These are phyloP conservation scores for Leptomonas pyrrhocoris DNA, from an alignment of 208 protist genomes.

Conservation along the genomic window DNA sequence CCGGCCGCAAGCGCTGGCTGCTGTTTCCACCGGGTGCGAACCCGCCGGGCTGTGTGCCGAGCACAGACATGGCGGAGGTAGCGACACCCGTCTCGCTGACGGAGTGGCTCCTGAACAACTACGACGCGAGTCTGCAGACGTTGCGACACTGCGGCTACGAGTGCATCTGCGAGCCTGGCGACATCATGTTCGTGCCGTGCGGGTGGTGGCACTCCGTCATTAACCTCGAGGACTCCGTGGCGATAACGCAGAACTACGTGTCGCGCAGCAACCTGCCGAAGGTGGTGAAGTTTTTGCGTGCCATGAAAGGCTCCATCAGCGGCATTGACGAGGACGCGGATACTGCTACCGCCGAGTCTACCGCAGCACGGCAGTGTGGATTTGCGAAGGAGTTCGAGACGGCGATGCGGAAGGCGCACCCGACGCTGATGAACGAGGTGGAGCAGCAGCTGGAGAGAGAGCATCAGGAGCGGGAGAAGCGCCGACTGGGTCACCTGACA, in stretches of 20 bases:
- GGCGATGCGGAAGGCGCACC: conserved; percentile 59
- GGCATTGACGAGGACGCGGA: conserved; percentile 89
- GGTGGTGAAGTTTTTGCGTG: conserved; percentile 84
- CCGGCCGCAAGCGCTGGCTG: conserved; percentile 88
- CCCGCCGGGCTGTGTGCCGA: conserved; percentile 79
- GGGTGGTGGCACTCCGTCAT: conserved; percentile 93
- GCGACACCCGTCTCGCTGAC: conserved; percentile 87
- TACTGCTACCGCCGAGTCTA: conserved; percentile 45
- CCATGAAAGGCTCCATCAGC: conserved; percentile 84
- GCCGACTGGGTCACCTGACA: conserved; percentile 43
- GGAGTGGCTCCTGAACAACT: conserved; percentile 89
- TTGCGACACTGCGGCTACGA: conserved; percentile 73
- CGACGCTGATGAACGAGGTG: conserved; percentile 58
- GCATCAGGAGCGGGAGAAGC: conserved; percentile 51
- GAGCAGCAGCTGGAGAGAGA: conserved; percentile 60
- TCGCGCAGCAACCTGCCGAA: conserved; percentile 71
- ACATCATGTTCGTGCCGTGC: conserved; percentile 91
- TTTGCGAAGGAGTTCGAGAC: conserved; percentile 74
- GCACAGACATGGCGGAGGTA: conserved; percentile 84
- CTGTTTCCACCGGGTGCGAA: conserved; percentile 80
- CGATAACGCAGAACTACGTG: conserved; percentile 93
- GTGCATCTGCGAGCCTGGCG: conserved; percentile 84
- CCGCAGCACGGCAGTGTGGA: conserved; percentile 39
- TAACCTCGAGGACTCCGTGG: conserved; percentile 87
- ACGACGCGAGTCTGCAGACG: conserved; percentile 75